These are phyloP conservation scores for Ilyonectria destructans DNA, from an alignment of 2,329 filamentous ascomycete species.

Conservation along the genomic window DNA sequence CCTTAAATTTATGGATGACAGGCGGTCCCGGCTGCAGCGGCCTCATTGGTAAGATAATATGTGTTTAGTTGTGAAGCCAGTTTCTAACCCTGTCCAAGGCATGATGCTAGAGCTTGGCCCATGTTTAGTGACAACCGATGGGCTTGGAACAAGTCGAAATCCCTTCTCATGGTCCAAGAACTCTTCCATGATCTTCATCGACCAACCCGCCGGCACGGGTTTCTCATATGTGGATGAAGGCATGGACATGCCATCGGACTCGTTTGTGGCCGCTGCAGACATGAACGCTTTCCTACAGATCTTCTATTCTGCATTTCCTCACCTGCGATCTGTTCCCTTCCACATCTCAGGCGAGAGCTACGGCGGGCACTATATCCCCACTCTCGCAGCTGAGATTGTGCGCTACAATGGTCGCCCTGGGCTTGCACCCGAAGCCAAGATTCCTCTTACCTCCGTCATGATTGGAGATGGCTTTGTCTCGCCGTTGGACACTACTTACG, in stretches of 20 bases:
- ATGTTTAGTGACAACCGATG: constrained; percentile 38
- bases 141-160: constrained; percentile 31
- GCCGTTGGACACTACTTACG: constrained; percentile 36
- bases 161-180: constrained; percentile 43
- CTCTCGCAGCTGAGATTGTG: constrained; percentile 42
- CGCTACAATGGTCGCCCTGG: constrained; percentile 30
- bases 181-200: constrained; percentile 43
- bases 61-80: neutral
- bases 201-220: constrained; percentile 42
- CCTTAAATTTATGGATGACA: constrained; percentile 42
- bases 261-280: constrained; percentile 38
- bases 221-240: constrained; percentile 44
- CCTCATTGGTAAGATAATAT: constrained; percentile 15
- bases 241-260: constrained; percentile 32
- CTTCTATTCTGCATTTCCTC: constrained; percentile 34
- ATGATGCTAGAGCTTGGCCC: constrained; percentile 41
- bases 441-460: constrained; percentile 35
- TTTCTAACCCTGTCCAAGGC: constrained; percentile 12
- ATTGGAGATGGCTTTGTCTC: constrained; percentile 44
- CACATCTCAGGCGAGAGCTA: constrained; percentile 44
- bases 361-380: constrained; percentile 44
- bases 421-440: neutral
- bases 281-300: constrained; percentile 42
- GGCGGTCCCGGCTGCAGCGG: constrained; percentile 42
- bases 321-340: constrained; percentile 26